Evolutionary conservation across 768 basidiomycete species (phyloP), one percentile per base, ranked within the genome.

Genomic region (Termitomyces sp.): DNA sequence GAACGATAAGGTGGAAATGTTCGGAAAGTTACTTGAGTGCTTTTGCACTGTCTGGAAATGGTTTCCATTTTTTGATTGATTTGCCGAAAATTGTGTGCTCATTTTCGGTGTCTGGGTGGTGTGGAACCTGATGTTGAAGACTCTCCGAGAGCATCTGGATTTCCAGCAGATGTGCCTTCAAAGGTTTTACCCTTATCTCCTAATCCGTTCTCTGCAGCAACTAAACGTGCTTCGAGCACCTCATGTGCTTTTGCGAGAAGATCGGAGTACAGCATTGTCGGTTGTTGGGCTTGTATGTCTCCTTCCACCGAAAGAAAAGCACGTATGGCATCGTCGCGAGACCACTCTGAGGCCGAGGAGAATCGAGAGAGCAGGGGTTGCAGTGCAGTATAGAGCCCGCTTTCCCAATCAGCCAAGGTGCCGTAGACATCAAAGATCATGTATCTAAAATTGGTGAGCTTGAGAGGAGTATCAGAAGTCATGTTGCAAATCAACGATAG

Each of bases 351-450:
- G 5, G 75, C 71, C 15, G 68, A 68, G 2, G 73, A 67, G 55
- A 77, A 77, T 21, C 70, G 70, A 23, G 67, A 64, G 44, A 86
- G 72, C 31, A 86, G 70, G 1, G 83, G 85, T 44, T 74, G 65
- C 31, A 91, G 73, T 0, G 73, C 78, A 12, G 73, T 65, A 68
- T 78, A 79, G 50, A 91, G 78, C 15, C 86, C 85, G 5, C 78
- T 75, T 68, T 91, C 88, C 89, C 89, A 91, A 67, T 91, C 85
- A 78, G 82, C 71, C 50, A 91, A 80, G 0, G 89, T 91, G 3
- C 85, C 89, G 60, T 90, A 91, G 58, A 87, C 85, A 61, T 92
- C 89, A 65, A 89, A 87, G 48, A 89, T 72, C 43, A 91, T 76
- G 23, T 78, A 78, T 65, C 77, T 76, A 68, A 74, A 72, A 64